phyloP scores from a whole-genome alignment of 805 yeast species.

The Sugiyamaella valdiviana region DNA sequence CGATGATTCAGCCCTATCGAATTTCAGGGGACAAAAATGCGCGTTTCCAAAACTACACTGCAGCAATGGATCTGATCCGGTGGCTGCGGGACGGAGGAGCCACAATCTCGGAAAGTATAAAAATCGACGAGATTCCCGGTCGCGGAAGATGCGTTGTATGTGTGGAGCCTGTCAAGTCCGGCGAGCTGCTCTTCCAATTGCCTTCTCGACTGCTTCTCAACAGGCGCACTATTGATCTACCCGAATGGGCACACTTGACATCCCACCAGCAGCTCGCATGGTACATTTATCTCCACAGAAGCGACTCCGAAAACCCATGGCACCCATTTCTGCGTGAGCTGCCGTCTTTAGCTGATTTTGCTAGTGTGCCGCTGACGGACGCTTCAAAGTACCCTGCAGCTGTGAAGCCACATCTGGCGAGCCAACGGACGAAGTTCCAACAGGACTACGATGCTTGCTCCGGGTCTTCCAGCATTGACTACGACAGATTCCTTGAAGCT shows the following conservation, averaged over 20 bases:
- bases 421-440: slow-evolving; percentile 30
- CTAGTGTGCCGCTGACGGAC: slow-evolving; percentile 56
- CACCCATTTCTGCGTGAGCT: slow-evolving; percentile 57
- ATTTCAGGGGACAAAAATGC: no score
- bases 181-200: slow-evolving; percentile 47
- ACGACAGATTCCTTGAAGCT: slow-evolving; percentile 46
- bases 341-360: slow-evolving; percentile 52
- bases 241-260: slow-evolving; percentile 9
- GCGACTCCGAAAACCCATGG: slow-evolving; percentile 48
- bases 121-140: slow-evolving; percentile 37
- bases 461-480: slow-evolving; percentile 15
- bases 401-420: not conserved
- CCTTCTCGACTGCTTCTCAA: slow-evolving; percentile 57
- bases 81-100: slow-evolving; percentile 16
- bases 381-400: not conserved
- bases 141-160: slow-evolving; percentile 65
- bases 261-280: slow-evolving; percentile 24
- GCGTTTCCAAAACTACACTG: no score
- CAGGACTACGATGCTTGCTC: slow-evolving; percentile 40
- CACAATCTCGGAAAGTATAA: slow-evolving; percentile 22
- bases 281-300: slow-evolving; percentile 15
- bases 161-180: slow-evolving; percentile 29
- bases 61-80: not conserved
- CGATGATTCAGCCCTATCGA: no score
- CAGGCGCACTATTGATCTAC: slow-evolving; percentile 16